Evolutionary conservation across 352 stramenopile genomes (phyloP), one percentile per base, ranked within the genome.

Genomic region (Sclerospora graminicola): DNA sequence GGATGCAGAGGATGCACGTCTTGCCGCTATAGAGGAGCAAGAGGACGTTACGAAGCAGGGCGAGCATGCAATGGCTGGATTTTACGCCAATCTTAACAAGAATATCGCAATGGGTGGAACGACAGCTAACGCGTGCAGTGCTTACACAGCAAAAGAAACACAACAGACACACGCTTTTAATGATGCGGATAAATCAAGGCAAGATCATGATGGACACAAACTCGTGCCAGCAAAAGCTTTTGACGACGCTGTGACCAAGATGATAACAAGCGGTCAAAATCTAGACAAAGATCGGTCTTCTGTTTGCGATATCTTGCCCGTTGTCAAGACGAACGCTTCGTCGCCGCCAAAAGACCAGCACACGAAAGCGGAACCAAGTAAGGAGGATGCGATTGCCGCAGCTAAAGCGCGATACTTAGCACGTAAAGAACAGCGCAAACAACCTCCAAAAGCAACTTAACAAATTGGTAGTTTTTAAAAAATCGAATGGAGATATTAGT

Each of bases 1-100:
- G 86, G 86, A 96, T 40, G 60, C 63, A 13, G 78, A 88, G 42
- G 81, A 92, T 40, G 63, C 63, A 16, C 66, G 74, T 0, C 59
- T 90, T 28, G 78, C 82, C 18, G 62, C 54, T 0, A 31, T 83
- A 34, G 75, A 91, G 41, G 77, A 77, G 2, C 54, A 65, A 1
- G 74, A 92, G 26, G 77, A 93, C 30, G 74, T 88, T 23, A 78
- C 71, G 7, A 87, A 85, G 60, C 76, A 80, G 14, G 70, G 67
- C 11, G 63, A 68, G 32, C 47, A 77, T 45, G 82, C 74, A 15
- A 91, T 95, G 74, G 74, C 76, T 19, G 74, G 75, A 8, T 96
- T 96, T 55, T 96, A 95, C 55, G 73, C 83, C 10, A 95, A 95
- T 50, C 51, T 96, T 27, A 95, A 82, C 33, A 94, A 92, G 58